Percentiles rank a stretch among this genome's conserved stretches.
Evolutionary conservation across 805 yeast genomes (phyloP).

Genomic region (Teunomyces stri): DNA sequence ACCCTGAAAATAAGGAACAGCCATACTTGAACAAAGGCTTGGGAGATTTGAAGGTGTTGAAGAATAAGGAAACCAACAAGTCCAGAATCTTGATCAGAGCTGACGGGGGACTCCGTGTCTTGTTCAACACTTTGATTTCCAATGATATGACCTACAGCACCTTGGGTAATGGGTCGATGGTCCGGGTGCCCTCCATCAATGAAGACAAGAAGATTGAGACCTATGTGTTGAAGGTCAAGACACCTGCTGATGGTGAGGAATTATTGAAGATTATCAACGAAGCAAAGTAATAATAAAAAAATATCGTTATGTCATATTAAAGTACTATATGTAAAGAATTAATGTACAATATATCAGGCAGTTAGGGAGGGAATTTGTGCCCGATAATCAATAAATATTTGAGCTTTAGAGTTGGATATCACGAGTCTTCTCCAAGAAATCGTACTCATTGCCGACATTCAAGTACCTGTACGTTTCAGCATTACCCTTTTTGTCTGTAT

Average conservation of each 20-base stretch:
- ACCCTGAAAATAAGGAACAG: constrained; percentile 44
- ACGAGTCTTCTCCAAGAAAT: constrained; percentile 34
- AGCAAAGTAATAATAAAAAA: constrained; percentile 13
- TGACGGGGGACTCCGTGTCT: constrained; percentile 80
- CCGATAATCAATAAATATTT: neutral
- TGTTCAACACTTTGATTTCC: constrained; percentile 64
- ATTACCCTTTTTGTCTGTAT: neutral
- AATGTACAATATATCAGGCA: constrained; percentile 2
- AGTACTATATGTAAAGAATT: constrained; percentile 1
- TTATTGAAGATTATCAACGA: constrained; percentile 37
- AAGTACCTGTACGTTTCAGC: constrained; percentile 27
- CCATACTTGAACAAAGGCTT: constrained; percentile 69
- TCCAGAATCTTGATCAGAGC: constrained; percentile 77
- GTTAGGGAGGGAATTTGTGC: neutral
- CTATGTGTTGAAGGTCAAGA: constrained; percentile 73
- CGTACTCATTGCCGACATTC: constrained; percentile 50
- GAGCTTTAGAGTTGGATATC: constrained; percentile 3
- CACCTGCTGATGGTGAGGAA: constrained; percentile 62
- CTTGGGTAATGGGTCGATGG: constrained; percentile 62
- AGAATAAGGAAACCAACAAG: constrained; percentile 57
- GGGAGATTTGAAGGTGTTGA: constrained; percentile 77
- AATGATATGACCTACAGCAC: constrained; percentile 58
- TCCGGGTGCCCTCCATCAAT: constrained; percentile 64
- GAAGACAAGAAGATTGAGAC: constrained; percentile 56
- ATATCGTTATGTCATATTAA: neutral